A percentile compares a stretch with the other conserved stretches of the same genome.
phyloP scores from a whole-genome alignment of 495 filamentous ascomycete species.

The Cercophora newfieldiana region DNA sequence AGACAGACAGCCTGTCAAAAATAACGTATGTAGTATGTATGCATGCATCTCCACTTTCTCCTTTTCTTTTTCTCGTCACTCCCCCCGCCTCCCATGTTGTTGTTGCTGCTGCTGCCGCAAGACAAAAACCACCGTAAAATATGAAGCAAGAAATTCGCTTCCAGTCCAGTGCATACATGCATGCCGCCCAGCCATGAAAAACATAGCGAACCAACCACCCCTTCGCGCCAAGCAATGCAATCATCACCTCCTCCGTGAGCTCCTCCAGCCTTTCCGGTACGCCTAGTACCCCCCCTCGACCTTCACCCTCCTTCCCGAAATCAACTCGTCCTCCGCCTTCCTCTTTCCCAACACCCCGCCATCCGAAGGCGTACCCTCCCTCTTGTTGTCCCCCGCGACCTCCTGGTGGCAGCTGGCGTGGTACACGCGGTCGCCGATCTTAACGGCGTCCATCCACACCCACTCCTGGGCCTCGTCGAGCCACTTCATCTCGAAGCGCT shows the following conservation, averaged over 20 bases:
- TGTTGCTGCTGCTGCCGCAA: too few relatives aligned
- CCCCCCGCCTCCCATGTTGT: neutral
- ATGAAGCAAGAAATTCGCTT: too few relatives aligned
- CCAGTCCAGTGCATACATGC: too few relatives aligned
- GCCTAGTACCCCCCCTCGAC: neutral
- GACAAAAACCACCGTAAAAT: too few relatives aligned
- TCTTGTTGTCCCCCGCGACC: slow-evolving; percentile 61
- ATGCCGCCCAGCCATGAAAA: too few relatives aligned
- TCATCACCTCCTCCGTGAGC: neutral
- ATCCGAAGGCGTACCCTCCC: slow-evolving; percentile 44
- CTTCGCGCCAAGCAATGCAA: too few relatives aligned
- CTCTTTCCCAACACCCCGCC: slow-evolving; percentile 73
- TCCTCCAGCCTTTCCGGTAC: neutral
- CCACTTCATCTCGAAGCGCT: slow-evolving; percentile 87
- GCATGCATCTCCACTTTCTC: too few relatives aligned
- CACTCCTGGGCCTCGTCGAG: slow-evolving; percentile 90
- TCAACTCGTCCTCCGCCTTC: slow-evolving; percentile 59
- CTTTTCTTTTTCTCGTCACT: neutral
- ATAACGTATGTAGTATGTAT: neutral
- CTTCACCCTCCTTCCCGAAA: neutral
- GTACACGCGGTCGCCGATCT: slow-evolving; percentile 75
- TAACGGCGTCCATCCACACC: slow-evolving; percentile 91
- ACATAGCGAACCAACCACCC: too few relatives aligned
- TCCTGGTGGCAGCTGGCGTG: slow-evolving; percentile 90
- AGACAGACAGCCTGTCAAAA: too few relatives aligned